A percentile compares a stretch with the other conserved stretches of the same genome.
Evolutionary conservation across 2,329 filamentous ascomycete species (phyloP).

Genomic region (Colletotrichum limetticola): DNA sequence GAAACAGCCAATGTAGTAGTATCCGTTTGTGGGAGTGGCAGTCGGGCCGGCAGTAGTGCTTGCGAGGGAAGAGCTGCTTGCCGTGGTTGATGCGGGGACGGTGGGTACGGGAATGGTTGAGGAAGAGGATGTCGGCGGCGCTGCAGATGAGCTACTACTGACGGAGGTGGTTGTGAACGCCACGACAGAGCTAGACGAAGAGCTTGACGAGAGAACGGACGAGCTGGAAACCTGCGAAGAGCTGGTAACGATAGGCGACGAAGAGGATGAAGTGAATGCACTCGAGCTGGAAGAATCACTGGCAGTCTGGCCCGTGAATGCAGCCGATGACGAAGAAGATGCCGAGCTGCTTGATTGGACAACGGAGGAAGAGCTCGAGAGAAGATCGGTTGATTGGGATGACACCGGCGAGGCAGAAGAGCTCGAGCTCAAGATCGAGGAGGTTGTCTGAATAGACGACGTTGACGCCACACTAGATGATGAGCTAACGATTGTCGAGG

Average conservation of each 20-base stretch:
- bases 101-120: constrained; percentile 26
- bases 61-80: background rate
- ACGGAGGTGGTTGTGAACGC: too few relatives aligned
- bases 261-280: background rate
- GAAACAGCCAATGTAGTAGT: constrained; percentile 45
- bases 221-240: background rate
- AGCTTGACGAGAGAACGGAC: too few relatives aligned
- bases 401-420: background rate
- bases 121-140: constrained; percentile 1
- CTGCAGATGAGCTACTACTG: background rate
- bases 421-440: background rate
- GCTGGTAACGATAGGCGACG: background rate
- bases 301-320: background rate
- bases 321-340: background rate
- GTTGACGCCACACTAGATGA: background rate
- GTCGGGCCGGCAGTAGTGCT: constrained; percentile 25
- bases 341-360: background rate
- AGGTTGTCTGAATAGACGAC: background rate
- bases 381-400: background rate
- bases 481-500: background rate
- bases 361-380: background rate
- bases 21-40: constrained; percentile 40
- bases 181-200: too few relatives aligned
- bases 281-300: background rate
- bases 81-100: constrained; percentile 25